Evolutionary conservation across 805 yeast species (phyloP).

Genomic region (Myxozyma nipponensis): DNA sequence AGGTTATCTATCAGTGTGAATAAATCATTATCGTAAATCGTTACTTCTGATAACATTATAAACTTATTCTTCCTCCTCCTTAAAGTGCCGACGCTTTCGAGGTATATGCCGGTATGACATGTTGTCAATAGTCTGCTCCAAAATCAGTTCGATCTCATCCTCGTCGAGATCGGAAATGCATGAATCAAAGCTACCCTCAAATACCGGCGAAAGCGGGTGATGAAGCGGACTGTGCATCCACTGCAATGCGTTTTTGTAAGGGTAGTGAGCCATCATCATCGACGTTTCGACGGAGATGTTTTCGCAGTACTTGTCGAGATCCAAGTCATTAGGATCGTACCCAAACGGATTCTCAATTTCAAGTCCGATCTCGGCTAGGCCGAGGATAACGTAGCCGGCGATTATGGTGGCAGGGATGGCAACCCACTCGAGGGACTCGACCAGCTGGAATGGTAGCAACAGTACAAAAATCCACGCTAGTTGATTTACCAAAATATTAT

Average conservation of each 20-base stretch:
- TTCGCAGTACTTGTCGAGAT: conserved; percentile 26
- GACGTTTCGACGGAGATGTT: conserved; percentile 23
- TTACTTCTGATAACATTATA: no score
- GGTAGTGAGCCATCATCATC: conserved; percentile 22
- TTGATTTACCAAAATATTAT: conserved; percentile 25
- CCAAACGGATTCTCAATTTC: conserved; percentile 29
- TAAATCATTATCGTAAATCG: no score
- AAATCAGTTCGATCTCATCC: conserved; percentile 14
- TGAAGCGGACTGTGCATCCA: conserved; percentile 21
- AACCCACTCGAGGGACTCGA: conserved; percentile 20
- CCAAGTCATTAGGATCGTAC: conserved; percentile 26
- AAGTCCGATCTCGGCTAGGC: conserved; percentile 27
- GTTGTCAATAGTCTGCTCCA: conserved; percentile 25
- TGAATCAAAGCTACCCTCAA: conserved; percentile 11
- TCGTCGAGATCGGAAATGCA: conserved; percentile 10
- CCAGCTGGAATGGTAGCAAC: conserved; percentile 27
- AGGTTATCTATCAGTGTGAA: no score
- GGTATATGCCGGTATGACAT: conserved; percentile 13
- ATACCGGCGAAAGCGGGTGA: conserved; percentile 25
- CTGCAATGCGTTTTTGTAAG: conserved; percentile 12
- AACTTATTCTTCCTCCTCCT: no score
- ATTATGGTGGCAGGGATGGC: conserved; percentile 26
- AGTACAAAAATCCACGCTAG: conserved; percentile 28
- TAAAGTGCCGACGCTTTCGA: not conserved
- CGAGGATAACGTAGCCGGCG: conserved; percentile 27